phyloP scores from a whole-genome alignment of 306 rosid genomes.

The Cicer arietinum region DNA sequence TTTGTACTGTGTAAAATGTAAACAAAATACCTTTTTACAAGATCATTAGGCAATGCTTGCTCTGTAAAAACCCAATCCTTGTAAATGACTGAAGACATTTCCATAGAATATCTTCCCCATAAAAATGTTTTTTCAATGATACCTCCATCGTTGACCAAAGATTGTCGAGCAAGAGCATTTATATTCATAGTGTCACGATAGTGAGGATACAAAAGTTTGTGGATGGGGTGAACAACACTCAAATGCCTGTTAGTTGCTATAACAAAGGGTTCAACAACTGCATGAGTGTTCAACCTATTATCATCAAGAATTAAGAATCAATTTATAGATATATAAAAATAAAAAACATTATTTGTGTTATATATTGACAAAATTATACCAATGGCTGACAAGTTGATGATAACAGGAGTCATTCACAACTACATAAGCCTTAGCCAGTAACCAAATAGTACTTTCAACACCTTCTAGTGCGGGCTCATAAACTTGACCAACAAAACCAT shows the following conservation, averaged over 20 bases:
- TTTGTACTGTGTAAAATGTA: not conserved
- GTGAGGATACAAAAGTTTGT: constrained; percentile 48
- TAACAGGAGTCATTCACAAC: constrained; percentile 66
- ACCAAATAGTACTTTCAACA: constrained; percentile 59
- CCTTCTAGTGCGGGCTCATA: constrained; percentile 65
- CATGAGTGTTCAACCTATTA: constrained; percentile 73
- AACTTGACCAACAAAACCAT: constrained; percentile 58
- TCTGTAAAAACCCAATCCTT: constrained; percentile 44
- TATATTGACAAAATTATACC: constrained; percentile 46
- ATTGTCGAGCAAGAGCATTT: constrained; percentile 41
- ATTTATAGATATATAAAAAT: not conserved
- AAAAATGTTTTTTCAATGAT: constrained; percentile 45
- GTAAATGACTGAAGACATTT: constrained; percentile 43
- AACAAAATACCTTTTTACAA: constrained; percentile 45
- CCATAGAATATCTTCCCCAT: constrained; percentile 47
- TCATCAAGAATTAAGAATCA: not conserved
- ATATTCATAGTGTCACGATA: constrained; percentile 55
- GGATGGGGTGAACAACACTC: constrained; percentile 42
- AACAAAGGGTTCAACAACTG: constrained; percentile 64
- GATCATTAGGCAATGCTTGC: constrained; percentile 50
- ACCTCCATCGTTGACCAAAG: constrained; percentile 41
- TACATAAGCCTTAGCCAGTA: constrained; percentile 72
- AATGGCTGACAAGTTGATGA: constrained; percentile 73
- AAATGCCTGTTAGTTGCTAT: constrained; percentile 50
- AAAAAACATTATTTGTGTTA: not conserved